Base-by-base conservation (phyloP, 192 early-diverging fungal species). In the Allomyces javanicus region DNA sequence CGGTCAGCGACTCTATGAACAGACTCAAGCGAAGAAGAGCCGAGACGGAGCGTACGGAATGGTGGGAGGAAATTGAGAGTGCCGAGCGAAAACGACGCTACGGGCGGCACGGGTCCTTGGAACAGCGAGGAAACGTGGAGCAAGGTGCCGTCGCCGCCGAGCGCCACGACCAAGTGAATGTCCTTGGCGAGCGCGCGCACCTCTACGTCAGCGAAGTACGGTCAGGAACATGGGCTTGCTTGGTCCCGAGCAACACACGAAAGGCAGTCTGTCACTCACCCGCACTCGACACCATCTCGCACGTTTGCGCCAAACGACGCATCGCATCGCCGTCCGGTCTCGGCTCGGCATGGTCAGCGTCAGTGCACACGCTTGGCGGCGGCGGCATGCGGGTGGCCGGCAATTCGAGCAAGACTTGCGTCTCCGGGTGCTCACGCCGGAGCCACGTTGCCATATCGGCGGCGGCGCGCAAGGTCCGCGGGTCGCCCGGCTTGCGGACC, bases 81-180 rank as follows among this genome's bases (percentile, higher is more conserved):
- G 12, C 93, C 93, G 76, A 96, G 77, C 10, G 93, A 96, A 64
- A 96, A 96, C 10, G 91, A 91, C 61, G 94, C 75, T n/a, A 96
- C 83, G 10, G 93, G 93, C 24, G 93, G 93, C 9, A 86, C 86
- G 12, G 77, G 73, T 24, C 75, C 71, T 19, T 79, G 78, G 71
- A 95, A 95, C 26, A 94, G 72, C 10, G 86, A 88, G 3, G 89
- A 89, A 1, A 88, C 77, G 67, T 95, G 90, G 65, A 95, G 78
- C 62, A 95, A 87, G 7, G 93, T 95, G 24, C 93, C 93, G 69
- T 94, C 92, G 26, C 93, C 91, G 43, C 91, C 93, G 11, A 95
- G 76, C n/a, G 91, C 91, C n/a, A 95, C 78, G 7, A 86, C 89
- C 70, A 91, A 86, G 71, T 95, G 91, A 0, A 89, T 72, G 70